These are phyloP conservation scores for Lactarius sp. DNA, from an alignment of 768 basidiomycete genomes.

Conservation along the genomic window DNA sequence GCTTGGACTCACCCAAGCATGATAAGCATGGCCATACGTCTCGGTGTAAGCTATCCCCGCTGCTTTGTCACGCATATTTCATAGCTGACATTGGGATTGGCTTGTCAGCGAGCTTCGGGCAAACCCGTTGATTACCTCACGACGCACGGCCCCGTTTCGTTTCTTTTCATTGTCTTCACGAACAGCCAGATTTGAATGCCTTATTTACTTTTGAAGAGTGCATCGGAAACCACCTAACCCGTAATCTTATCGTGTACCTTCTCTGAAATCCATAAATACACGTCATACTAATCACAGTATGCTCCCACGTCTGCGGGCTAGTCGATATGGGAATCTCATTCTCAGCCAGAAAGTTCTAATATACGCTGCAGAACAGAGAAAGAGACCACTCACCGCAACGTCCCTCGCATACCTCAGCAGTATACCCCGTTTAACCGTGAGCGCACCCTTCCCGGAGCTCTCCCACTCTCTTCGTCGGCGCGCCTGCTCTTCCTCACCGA, in stretches of 20 bases:
- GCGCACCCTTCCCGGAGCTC: conserved; percentile 52
- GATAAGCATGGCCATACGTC: conserved; percentile 6
- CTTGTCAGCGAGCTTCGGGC: conserved; percentile 10
- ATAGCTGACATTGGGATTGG: neutral
- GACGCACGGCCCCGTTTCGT: neutral
- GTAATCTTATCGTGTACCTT: neutral
- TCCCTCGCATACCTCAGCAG: conserved; percentile 79
- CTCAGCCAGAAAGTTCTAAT: conserved; percentile 1
- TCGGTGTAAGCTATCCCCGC: neutral
- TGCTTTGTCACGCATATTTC: neutral
- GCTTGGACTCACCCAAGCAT: conserved; percentile 13
- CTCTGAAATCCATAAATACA: neutral
- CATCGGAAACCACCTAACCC: neutral
- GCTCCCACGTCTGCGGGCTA: conserved; percentile 81
- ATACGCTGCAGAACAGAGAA: neutral
- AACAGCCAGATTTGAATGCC: neutral
- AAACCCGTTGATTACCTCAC: neutral
- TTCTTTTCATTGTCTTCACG: neutral
- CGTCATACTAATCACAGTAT: conserved; percentile 57
- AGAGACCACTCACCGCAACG: conserved; percentile 58
- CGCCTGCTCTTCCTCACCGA: conserved; percentile 60
- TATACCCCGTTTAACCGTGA: conserved; percentile 70
- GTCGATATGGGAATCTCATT: conserved; percentile 1
- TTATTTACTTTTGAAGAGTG: neutral
- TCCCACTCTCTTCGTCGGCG: conserved; percentile 64